Conservation (phyloP, 2,329 filamentous ascomycete species). For the Colletotrichum sp. region DNA sequence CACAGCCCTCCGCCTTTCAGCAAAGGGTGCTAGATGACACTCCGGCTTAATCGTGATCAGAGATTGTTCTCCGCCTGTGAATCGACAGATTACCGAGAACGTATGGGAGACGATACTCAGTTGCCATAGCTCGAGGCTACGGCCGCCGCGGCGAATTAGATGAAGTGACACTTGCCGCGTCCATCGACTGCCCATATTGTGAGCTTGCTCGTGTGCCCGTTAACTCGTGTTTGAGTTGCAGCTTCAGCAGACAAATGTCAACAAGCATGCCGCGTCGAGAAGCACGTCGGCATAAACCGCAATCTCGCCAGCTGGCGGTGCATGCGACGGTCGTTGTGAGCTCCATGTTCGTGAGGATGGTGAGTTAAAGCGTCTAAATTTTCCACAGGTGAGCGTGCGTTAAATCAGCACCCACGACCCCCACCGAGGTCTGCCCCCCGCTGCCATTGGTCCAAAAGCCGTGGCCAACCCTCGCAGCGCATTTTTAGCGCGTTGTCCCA, state of each 20-base stretch:
- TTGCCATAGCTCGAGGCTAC: slow-evolving; percentile 59
- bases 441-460: background rate
- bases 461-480: background rate
- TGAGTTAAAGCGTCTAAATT: background rate
- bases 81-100: slow-evolving; percentile 81
- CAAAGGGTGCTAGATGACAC: slow-evolving; percentile 82
- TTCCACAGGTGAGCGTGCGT: background rate
- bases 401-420: slow-evolving; percentile 1
- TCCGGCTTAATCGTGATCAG: slow-evolving; percentile 99
- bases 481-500: background rate
- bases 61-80: slow-evolving; percentile 74
- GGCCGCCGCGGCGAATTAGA: slow-evolving; percentile 58
- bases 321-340: background rate
- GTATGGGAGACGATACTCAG: slow-evolving; percentile 69
- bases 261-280: background rate
- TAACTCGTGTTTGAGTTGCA: background rate
- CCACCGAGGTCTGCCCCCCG: background rate
- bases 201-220: background rate
- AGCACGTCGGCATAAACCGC: background rate
- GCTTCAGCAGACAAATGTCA: background rate
- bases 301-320: background rate
- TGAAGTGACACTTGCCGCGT: background rate
- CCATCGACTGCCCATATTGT: background rate
- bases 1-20: slow-evolving; percentile 80
- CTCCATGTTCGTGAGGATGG: background rate